Percentiles rank a stretch among this genome's conserved stretches.
Evolutionary conservation across 1,284 basidiomycete species (phyloP).

Genomic region (Ustilago tritici): DNA sequence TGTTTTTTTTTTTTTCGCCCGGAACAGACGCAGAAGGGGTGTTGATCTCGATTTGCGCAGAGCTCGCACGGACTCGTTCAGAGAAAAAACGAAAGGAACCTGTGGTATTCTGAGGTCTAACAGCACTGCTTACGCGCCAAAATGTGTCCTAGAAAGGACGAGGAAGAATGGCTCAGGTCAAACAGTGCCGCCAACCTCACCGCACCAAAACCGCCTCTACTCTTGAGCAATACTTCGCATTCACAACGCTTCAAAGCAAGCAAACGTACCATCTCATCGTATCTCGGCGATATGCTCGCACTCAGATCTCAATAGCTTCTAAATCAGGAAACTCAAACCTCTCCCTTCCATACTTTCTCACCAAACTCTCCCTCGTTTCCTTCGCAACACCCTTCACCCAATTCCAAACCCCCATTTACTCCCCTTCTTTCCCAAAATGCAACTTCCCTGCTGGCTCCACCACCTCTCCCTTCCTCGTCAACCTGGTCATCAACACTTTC

Average conservation of each 20-base stretch:
- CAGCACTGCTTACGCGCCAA: too few relatives aligned
- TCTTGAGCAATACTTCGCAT: background rate
- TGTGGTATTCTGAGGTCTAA: background rate
- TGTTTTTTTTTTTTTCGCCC: conserved; percentile 2
- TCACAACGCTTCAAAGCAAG: too few relatives aligned
- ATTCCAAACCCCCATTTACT: conserved; percentile 4
- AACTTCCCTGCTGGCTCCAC: background rate
- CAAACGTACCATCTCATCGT: too few relatives aligned
- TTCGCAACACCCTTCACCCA: conserved; percentile 4
- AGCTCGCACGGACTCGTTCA: conserved; percentile 20
- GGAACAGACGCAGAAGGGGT: conserved; percentile 7
- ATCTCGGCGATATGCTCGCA: too few relatives aligned
- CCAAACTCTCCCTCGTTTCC: conserved; percentile 2
- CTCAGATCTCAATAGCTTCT: background rate
- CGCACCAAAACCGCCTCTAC: background rate
- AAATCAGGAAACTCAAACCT: conserved; percentile 5
- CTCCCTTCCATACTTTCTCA: background rate
- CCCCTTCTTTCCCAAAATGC: background rate
- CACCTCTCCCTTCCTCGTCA: background rate
- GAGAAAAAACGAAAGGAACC: background rate
- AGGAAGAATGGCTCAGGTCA: conserved; percentile 4
- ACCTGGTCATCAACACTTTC: conserved; percentile 14
- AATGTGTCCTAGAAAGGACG: too few relatives aligned
- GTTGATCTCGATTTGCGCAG: conserved; percentile 7
- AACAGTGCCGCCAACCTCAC: background rate